Conservation (phyloP, 768 basidiomycete genomes). For the Collybia sp. region DNA sequence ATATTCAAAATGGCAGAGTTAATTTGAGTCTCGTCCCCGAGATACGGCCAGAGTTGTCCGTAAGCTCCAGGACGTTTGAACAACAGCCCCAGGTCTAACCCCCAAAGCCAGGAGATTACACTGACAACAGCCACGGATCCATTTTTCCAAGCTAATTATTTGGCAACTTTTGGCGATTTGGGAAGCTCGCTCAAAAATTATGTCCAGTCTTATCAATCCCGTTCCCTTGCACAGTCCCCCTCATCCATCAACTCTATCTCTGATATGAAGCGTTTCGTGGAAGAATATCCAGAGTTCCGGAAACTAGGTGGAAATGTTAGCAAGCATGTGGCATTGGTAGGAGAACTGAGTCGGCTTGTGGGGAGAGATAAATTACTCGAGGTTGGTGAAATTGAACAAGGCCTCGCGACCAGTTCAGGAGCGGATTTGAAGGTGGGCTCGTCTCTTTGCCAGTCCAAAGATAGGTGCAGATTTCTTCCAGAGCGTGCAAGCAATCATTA, state of each 20-base stretch:
- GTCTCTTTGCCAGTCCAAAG: neutral
- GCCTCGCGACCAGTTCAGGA: constrained; percentile 87
- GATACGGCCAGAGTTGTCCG: constrained; percentile 80
- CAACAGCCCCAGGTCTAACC: neutral
- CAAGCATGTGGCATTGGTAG: constrained; percentile 96
- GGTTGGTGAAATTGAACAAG: constrained; percentile 94
- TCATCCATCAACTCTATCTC: constrained; percentile 87
- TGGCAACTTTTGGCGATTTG: constrained; percentile 95
- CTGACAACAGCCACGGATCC: constrained; percentile 87
- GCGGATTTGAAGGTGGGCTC: constrained; percentile 76
- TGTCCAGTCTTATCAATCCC: constrained; percentile 88
- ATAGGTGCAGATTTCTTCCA: constrained; percentile 21
- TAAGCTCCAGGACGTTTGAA: constrained; percentile 27
- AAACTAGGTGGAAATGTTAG: constrained; percentile 97
- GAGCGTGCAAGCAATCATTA: constrained; percentile 80
- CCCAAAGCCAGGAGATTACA: constrained; percentile 74
- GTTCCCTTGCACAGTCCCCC: constrained; percentile 70
- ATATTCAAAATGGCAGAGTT: constrained; percentile 92
- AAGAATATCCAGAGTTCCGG: constrained; percentile 96
- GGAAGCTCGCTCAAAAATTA: constrained; percentile 89
- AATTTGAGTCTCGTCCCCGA: constrained; percentile 81
- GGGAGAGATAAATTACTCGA: constrained; percentile 82
- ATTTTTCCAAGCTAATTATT: constrained; percentile 87
- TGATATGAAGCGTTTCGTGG: constrained; percentile 97
- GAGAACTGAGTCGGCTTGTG: constrained; percentile 90